Base-by-base conservation (phyloP, 208 protist genomes). In the Trypanosoma conorhini region DNA sequence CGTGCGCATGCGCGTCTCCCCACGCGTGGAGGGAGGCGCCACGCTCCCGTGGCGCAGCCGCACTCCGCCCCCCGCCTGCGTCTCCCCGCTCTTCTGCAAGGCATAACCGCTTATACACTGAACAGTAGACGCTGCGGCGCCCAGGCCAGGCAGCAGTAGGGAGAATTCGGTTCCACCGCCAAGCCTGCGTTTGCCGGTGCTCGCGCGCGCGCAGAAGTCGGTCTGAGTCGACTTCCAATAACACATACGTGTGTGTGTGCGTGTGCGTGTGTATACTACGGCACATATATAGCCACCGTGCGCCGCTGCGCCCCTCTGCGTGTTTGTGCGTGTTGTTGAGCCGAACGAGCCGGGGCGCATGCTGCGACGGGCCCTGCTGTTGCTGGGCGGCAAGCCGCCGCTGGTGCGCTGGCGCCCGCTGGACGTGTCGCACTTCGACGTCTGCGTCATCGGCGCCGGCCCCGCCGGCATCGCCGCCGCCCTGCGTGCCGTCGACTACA, bases 371-470 rank as follows among this genome's bases (percentile, higher is more conserved):
- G 51, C 62, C 9, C 22, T 70, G 26, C 9, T 35, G 19, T 21
- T 62, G 5, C 48, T 4, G 26, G 9, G 46, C n/a, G 19, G 12
- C 9, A 19, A 28, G 21, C 54, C 60, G 52, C 51, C 44, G 26
- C 26, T 62, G 28, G 68, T 73, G 50, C 48, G 17, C 22, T 77
- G 73, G 75, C 61, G 68, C 5, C 30, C 79, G 30, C 61, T 83
- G 30, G 69, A 74, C 17, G 24, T 67, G 55, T 63, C 58, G 21
- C 82, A 82, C 64, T 93, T 85, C 56, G 89, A 95, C 63, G 78
- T 95, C 0, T 95, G 89, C 35, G 77, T 95, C 57, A 89, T 95
- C 62, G 89, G 89, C 40, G 87, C 56, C 15, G 89, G 89, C 10
- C 87, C 89, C 0, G 89, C 85, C 38, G 89, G 89, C 17, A 77